Base-by-base conservation (phyloP, 345 rosid species). In the Arabis hirsuta region DNA sequence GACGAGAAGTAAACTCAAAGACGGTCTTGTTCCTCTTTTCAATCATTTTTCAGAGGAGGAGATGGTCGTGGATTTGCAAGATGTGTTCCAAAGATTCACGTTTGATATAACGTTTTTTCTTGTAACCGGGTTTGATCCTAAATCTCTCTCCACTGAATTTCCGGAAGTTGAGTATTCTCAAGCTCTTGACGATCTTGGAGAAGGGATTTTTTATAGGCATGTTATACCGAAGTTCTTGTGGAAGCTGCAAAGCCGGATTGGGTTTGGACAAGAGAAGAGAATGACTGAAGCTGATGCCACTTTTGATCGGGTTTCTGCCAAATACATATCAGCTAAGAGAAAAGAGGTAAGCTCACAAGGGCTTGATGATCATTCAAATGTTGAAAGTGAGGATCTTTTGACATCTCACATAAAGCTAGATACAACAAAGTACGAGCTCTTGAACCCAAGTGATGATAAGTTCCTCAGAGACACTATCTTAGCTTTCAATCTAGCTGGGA, bases 391-490 rank as follows among this genome's bases (percentile, higher is more conserved):
- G 31, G 87, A 85, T 78, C 26, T 85, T 10, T 53, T 87, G 34
- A 74, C 81, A 22, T 79, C 79, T 2, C 72, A 73, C 36, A 66
- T 85, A 38, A 73, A 60, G 38, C 60, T 61, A 2, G 63, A 75
- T 22, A 50, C 55, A 4, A 36, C 19, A 12, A 67, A 19, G 55
- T 55, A 65, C 32, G 43, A 73, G 32, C 61, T 73, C 6, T 61
- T 64, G 13, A 61, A 72, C 1, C 48, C 72, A 1, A 47, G 20
- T 59, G 80, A 71, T 6, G 81, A 82, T 26, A 71, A 81, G 55
- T 85, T 73, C 64, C 29, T 85, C 9, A 82, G 85, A 65, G 92
- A 85, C 65, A 84, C 70, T 24, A 38, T 85, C 27, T 20, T 83
- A 27, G 82, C 58, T 55, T 75, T 87, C 70, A 48, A 79, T 72